A percentile compares a stretch with the other conserved stretches of the same genome.
phyloP scores from a whole-genome alignment of 78 protist genomes.

The Dictyostelium citrinum region DNA sequence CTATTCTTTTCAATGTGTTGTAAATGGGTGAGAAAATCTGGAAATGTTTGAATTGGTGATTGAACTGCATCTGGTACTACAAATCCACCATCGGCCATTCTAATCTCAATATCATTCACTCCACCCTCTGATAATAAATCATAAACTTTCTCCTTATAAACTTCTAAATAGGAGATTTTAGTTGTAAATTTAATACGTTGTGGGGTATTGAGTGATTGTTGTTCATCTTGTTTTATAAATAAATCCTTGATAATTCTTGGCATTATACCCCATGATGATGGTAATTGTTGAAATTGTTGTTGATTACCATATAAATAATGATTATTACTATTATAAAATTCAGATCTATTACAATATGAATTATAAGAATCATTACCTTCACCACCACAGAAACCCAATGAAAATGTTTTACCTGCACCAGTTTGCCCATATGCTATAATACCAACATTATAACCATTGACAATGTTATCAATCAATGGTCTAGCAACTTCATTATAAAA shows the following conservation, averaged over 20 bases:
- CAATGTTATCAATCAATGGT: conserved; percentile 23
- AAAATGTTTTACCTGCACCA: conserved; percentile 79
- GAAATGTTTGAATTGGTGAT: not conserved
- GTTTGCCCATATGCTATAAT: conserved; percentile 75
- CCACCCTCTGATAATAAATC: conserved; percentile 20
- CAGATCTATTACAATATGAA: not conserved
- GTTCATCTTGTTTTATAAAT: not conserved
- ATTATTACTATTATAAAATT: not conserved
- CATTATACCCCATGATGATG: conserved; percentile 33
- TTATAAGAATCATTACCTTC: not conserved
- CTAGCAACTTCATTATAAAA: conserved; percentile 14
- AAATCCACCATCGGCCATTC: conserved; percentile 26
- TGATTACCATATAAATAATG: not conserved
- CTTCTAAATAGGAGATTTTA: conserved; percentile 8
- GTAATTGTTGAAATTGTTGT: not conserved
- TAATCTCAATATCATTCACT: not conserved
- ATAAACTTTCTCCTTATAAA: conserved; percentile 36
- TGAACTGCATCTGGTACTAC: not conserved
- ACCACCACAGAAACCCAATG: not conserved
- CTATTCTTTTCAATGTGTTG: not conserved
- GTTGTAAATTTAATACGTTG: not conserved
- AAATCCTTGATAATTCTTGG: conserved; percentile 40
- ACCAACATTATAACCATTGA: conserved; percentile 68
- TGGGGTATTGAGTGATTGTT: not conserved
- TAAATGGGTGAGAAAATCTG: not conserved